Base-by-base conservation (phyloP, 257 asterid species). In the Thymus mandschuricus region DNA sequence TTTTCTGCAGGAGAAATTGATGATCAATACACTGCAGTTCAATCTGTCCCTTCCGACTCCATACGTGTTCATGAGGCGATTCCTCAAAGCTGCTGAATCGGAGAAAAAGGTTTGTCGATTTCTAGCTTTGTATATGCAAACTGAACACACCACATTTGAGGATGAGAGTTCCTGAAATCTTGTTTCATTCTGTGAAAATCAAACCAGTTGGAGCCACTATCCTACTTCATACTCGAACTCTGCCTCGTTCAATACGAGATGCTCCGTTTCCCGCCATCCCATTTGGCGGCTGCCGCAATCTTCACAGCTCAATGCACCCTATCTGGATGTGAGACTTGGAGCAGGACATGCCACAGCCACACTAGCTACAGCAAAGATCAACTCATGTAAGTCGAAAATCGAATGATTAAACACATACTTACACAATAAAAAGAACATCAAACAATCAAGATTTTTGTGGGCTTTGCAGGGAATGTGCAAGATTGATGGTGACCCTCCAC, bases 251-350 rank as follows among this genome's bases (percentile, higher is more conserved):
- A 92, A 74, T 89, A 86, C 40, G 93, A 88, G 62, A 87, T 89
- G 96, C 93, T 95, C 27, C 81, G 75, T 29, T 95, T 85, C 86
- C 85, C 86, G 38, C 98, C 97, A 30, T 95, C 99, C 6, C 58
- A 84, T 44, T 57, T 95, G 66, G 99, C 99, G 4, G 97, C 97
- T 7, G 98, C 96, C 30, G 98, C 99, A 3, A 74, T 95, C 70
- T 95, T 83, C 60, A 87, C 99, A 1, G 96, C 97, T 0, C 90
- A 89, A 52, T 85, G 92, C 60, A 78, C 88, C 30, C 72, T 91
- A 45, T 72, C 46, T n/a, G 89, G 96, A 12, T n/a, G 56, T n/a
- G 82, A 62, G 74, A 75, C 72, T 60, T 95, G 99, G 99, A 87
- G 82, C 60, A 82, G 76, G 81, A 87, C 96, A 11, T 67, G 89